Evolutionary conservation across 192 early-diverging fungal species (phyloP).

Genomic region (Chytriomyces sp.): DNA sequence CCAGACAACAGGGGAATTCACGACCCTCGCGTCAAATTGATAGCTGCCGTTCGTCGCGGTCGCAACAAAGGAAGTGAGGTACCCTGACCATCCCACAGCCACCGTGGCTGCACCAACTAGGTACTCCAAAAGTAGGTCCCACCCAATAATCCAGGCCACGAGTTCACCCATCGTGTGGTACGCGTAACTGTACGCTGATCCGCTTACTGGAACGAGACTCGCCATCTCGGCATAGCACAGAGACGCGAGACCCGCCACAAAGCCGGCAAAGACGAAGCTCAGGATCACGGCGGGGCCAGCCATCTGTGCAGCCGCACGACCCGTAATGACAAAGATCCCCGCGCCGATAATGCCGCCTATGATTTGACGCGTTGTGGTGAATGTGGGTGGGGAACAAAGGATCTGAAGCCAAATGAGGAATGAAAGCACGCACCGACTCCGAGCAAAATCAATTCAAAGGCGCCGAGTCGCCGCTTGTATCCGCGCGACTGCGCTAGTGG

Average conservation of each 20-base stretch:
- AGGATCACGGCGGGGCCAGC: slow-evolving; percentile 84
- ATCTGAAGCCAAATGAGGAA: too few relatives aligned
- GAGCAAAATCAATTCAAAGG: too few relatives aligned
- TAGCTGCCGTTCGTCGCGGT: slow-evolving; percentile 56
- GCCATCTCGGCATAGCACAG: slow-evolving; percentile 88
- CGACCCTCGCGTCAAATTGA: too few relatives aligned
- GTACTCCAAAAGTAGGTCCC: slow-evolving; percentile 90
- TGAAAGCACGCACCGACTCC: too few relatives aligned
- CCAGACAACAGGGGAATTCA: too few relatives aligned
- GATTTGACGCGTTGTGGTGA: slow-evolving; percentile 64
- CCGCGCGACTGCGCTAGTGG: too few relatives aligned
- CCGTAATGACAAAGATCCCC: slow-evolving; percentile 75
- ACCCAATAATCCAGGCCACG: slow-evolving; percentile 87
- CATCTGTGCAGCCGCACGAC: slow-evolving; percentile 70
- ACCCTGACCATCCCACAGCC: slow-evolving; percentile 80
- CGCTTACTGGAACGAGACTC: slow-evolving; percentile 82
- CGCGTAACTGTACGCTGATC: slow-evolving; percentile 81
- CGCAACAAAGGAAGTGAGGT: slow-evolving; percentile 70
- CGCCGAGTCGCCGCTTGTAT: too few relatives aligned
- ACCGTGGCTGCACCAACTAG: slow-evolving; percentile 82
- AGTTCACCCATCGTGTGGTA: slow-evolving; percentile 88
- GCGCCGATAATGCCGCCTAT: slow-evolving; percentile 80
- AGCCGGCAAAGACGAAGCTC: slow-evolving; percentile 77
- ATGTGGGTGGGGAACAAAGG: too few relatives aligned
- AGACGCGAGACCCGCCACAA: slow-evolving; percentile 73